Evolutionary conservation across 2,329 filamentous ascomycete species (phyloP), one percentile per base, ranked within the genome.

Genomic region (Arthrocladium fulminans): DNA sequence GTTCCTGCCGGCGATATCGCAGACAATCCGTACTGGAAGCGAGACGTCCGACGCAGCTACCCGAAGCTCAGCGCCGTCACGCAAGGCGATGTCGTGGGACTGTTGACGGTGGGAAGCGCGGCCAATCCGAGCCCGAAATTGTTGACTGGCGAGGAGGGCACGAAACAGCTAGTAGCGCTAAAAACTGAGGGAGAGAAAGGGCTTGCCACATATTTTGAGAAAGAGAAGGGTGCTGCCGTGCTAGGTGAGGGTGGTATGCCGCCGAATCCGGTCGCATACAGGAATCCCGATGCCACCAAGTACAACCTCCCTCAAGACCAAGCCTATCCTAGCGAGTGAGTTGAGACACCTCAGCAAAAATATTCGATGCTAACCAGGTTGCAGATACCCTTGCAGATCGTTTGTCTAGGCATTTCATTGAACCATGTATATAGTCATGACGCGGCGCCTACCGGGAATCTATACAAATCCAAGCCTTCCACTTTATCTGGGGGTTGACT

Each of bases 11-110:
- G 77, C 57, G 88, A 94, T 65, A 82, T 94, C 60, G 88, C 88
- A 60, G 86, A 90, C 67, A 94, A 94, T 71, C 81, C 88, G 30
- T 94, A 96, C 74, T 98, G 88, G 88, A 94, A 94, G 76, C 88
- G 92, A 61, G 92, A 98, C 64, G 68, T 73, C 53, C 85, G 92
- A 60, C 80, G 92, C 61, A 76, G 76, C 61, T 97, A 97, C 72
- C 86, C 92, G 25, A 77, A 76, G 59, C 75, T 85, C 49, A 90
- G 84, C 62, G 81, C 86, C 39, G 78, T 98, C 53, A 83, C 74
- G 51, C 92, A 97, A 73, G 79, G 79, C 40, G 86, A 97, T 67
- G 82, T 88, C 45, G 92, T 92, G 20, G 84, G 84, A 35, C 78
- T 98, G 59, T 74, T 98, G 63, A 82, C 77, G 23, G 81, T 97